Conservation (phyloP, 805 yeast genomes). For the Cyberlindnera maritima region DNA sequence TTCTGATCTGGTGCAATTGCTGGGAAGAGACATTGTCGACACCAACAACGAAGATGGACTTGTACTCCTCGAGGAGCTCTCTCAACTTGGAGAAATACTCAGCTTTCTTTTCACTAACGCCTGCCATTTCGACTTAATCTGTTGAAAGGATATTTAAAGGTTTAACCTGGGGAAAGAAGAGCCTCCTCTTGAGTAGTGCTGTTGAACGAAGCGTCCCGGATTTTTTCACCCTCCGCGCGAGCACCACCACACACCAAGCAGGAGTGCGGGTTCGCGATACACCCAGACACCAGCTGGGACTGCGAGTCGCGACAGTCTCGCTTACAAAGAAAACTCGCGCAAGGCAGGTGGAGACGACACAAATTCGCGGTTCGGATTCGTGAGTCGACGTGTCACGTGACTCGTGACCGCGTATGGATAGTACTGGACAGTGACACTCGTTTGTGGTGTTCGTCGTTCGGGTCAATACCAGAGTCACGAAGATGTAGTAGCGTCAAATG, state of each 20-base stretch:
- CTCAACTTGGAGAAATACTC: constrained; percentile 95
- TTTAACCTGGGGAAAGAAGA: not conserved
- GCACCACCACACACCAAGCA: not conserved
- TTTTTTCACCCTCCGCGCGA: constrained; percentile 1
- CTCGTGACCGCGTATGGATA: no score
- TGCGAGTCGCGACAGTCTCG: not conserved
- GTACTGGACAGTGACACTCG: no score
- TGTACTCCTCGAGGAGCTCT: constrained; percentile 93
- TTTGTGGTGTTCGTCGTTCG: no score
- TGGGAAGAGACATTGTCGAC: constrained; percentile 99
- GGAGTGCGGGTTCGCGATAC: not conserved
- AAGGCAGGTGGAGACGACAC: no score
- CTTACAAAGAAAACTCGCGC: no score
- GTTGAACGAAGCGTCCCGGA: not conserved
- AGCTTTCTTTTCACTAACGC: constrained; percentile 94
- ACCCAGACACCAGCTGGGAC: not conserved
- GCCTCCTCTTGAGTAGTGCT: not conserved
- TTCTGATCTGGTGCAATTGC: constrained; percentile 99
- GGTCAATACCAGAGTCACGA: no score
- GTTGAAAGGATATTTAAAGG: constrained; percentile 94
- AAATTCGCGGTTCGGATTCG: no score
- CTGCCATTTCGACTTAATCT: constrained; percentile 96
- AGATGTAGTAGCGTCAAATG: no score
- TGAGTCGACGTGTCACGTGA: no score
- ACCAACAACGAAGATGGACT: constrained; percentile 98